These are phyloP conservation scores for Phycomyces blakesleeanus DNA, from an alignment of 192 early-diverging fungal species.

Conservation along the genomic window DNA sequence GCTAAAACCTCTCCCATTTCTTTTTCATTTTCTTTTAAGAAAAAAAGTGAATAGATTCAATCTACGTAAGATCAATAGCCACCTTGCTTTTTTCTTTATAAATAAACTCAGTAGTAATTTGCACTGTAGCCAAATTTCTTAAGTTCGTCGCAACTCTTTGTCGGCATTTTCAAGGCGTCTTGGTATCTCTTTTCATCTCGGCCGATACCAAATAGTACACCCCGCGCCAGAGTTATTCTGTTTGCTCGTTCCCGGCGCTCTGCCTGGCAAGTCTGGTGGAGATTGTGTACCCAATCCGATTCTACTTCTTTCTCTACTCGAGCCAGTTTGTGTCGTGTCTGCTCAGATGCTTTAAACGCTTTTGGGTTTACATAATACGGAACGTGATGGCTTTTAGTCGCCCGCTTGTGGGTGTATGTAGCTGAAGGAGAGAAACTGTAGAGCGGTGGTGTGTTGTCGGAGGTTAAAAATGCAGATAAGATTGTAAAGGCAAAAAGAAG, in stretches of 20 bases:
- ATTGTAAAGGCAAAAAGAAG: slow-evolving; percentile 73
- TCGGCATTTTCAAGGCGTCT: slow-evolving; percentile 59
- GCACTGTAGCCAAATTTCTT: neutral
- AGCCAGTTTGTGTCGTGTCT: slow-evolving; percentile 46
- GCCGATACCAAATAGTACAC: slow-evolving; percentile 59
- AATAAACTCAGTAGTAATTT: too few relatives aligned
- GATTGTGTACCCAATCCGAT: slow-evolving; percentile 54
- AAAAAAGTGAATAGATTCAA: too few relatives aligned
- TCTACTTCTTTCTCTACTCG: slow-evolving; percentile 78
- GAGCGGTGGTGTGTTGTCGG: slow-evolving; percentile 34
- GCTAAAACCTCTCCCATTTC: too few relatives aligned
- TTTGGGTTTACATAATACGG: slow-evolving; percentile 74
- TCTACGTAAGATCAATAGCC: too few relatives aligned
- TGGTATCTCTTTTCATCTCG: slow-evolving; percentile 58
- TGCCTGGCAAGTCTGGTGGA: slow-evolving; percentile 61
- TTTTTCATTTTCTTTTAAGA: too few relatives aligned
- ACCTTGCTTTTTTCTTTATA: too few relatives aligned
- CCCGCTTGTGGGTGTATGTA: slow-evolving; percentile 44
- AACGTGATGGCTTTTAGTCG: slow-evolving; percentile 57
- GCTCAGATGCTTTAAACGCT: slow-evolving; percentile 33
- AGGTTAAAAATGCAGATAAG: slow-evolving; percentile 53
- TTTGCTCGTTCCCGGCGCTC: slow-evolving; percentile 61
- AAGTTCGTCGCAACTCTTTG: slow-evolving; percentile 72
- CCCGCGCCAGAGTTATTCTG: slow-evolving; percentile 56
- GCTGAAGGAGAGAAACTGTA: slow-evolving; percentile 59